phyloP scores from a whole-genome alignment of 2,329 filamentous ascomycete species.

The Microdochium paspali region DNA sequence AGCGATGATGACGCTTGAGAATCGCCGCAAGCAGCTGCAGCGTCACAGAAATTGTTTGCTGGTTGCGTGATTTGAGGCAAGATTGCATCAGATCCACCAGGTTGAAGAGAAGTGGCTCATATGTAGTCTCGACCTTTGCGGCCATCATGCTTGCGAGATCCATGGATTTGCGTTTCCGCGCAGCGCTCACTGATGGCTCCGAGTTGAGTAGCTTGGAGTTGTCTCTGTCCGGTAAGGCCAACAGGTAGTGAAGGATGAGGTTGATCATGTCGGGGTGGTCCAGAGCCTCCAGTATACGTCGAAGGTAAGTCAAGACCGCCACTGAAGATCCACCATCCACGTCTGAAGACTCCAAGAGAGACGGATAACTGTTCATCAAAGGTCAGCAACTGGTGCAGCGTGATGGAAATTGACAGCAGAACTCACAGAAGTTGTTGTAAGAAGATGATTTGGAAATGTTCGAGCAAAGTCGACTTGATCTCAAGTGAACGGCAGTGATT shows the following conservation, averaged over 20 bases:
- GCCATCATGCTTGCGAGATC: conserved; percentile 76
- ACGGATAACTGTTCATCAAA: conserved; percentile 63
- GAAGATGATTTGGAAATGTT: conserved; percentile 96
- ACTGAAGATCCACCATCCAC: conserved; percentile 95
- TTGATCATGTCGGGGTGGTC: conserved; percentile 93
- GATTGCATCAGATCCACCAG: conserved; percentile 83
- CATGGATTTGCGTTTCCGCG: conserved; percentile 79
- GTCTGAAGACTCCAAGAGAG: conserved; percentile 90
- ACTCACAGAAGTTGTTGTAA: conserved; percentile 82
- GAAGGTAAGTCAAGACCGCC: conserved; percentile 87
- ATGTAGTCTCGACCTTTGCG: conserved; percentile 60
- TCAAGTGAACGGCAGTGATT: conserved; percentile 90
- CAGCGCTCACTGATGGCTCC: conserved; percentile 51
- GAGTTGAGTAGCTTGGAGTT: conserved; percentile 23
- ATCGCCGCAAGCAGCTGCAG: conserved; percentile 81
- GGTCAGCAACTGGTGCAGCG: not conserved
- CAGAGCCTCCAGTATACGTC: conserved; percentile 80
- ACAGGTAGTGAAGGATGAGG: conserved; percentile 83
- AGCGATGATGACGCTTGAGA: conserved; percentile 77
- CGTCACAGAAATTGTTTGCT: conserved; percentile 83
- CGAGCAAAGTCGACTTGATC: conserved; percentile 84
- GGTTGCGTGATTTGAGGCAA: conserved; percentile 73
- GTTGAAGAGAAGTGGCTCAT: conserved; percentile 83
- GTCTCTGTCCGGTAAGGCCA: conserved; percentile 62
- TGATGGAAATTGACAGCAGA: not conserved